Evolutionary conservation across 257 asterid genomes (phyloP).

Genomic region (Fraxinus cuspidata): DNA sequence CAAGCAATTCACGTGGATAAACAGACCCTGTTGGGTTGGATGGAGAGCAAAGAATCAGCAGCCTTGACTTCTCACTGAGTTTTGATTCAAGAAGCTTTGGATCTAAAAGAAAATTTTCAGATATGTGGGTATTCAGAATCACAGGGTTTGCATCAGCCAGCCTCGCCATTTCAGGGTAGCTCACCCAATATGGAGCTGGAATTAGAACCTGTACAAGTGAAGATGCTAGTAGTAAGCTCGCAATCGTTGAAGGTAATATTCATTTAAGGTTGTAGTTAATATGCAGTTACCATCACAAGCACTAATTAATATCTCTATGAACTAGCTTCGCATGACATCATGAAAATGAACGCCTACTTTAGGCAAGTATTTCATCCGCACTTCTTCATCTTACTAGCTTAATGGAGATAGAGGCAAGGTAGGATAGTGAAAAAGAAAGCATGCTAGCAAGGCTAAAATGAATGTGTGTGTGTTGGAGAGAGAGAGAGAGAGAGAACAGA

Average conservation of each 20-base stretch:
- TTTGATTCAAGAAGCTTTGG: conserved; percentile 81
- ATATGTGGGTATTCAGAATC: conserved; percentile 72
- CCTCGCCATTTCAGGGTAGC: conserved; percentile 98
- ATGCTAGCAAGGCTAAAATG: no score
- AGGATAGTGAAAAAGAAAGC: not conserved
- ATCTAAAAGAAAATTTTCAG: conserved; percentile 79
- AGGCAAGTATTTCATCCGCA: not conserved
- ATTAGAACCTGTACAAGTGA: conserved; percentile 66
- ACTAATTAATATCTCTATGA: not conserved
- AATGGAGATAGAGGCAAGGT: not conserved
- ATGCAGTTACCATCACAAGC: not conserved
- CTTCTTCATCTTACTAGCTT: not conserved
- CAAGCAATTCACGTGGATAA: conserved; percentile 77
- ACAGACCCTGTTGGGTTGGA: conserved; percentile 99
- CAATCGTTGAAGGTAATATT: not conserved
- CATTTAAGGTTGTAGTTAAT: not conserved
- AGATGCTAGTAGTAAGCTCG: not conserved
- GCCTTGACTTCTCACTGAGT: conserved; percentile 77
- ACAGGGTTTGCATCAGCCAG: conserved; percentile 96
- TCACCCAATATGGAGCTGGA: conserved; percentile 97
- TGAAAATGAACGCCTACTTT: not conserved
- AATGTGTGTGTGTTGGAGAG: not conserved
- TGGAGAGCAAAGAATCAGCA: conserved; percentile 94
- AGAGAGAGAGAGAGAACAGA: not conserved
- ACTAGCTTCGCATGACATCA: not conserved